A percentile compares a stretch with the other conserved stretches of the same genome.
Conservation (phyloP, 2,329 filamentous ascomycete species). For the Teratosphaeria pseudoeucalypti region DNA sequence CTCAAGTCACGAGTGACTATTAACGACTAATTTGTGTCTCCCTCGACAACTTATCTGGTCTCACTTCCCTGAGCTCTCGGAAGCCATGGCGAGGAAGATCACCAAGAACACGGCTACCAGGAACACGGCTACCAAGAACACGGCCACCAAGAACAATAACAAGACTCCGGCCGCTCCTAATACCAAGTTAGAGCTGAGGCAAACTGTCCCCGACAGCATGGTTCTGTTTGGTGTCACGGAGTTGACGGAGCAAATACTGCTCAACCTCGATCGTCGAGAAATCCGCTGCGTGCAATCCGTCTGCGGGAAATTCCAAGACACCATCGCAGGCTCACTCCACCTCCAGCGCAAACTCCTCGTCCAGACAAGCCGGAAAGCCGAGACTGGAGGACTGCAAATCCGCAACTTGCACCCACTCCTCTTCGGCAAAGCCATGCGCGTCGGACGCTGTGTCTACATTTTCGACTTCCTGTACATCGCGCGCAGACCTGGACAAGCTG, state of each 20-base stretch:
- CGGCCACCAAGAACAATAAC: not conserved
- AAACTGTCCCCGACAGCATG: not conserved
- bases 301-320: not conserved
- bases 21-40: no score
- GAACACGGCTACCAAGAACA: no score
- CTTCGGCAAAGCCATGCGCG: not conserved
- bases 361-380: not conserved
- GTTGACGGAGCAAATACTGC: conserved; percentile 4
- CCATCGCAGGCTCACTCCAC: not conserved
- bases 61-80: not conserved
- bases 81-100: not conserved
- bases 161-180: not conserved
- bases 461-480: not conserved
- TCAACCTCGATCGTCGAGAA: not conserved
- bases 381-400: not conserved
- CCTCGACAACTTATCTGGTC: no score
- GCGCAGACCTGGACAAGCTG: not conserved
- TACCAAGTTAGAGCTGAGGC: not conserved
- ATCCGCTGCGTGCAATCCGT: not conserved
- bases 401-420: not conserved
- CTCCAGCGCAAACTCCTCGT: not conserved
- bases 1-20: not conserved
- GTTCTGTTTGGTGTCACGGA: conserved; percentile 1
- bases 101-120: not conserved
- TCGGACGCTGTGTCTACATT: not conserved